Evolutionary conservation across 768 basidiomycete species (phyloP).

Genomic region (Phaffia australis): DNA sequence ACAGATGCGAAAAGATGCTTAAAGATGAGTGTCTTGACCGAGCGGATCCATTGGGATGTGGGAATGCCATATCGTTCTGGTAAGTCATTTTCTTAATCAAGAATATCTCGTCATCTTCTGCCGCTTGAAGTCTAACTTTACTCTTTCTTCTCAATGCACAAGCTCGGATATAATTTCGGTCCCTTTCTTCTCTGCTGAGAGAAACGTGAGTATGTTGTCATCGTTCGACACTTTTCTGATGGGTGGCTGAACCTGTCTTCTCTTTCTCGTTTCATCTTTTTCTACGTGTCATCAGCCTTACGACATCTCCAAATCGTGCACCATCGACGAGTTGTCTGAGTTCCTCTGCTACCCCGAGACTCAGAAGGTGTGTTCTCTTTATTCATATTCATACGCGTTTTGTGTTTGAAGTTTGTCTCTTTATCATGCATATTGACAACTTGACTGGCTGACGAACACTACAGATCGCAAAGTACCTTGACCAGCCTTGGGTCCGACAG

Average conservation of each 20-base stretch:
- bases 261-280: background rate
- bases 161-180: conserved; percentile 45
- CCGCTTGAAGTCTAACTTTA: background rate
- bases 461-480: conserved; percentile 53
- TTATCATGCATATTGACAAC: background rate
- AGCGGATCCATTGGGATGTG: conserved; percentile 58
- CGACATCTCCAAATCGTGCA: conserved; percentile 55
- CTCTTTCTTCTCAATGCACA: background rate
- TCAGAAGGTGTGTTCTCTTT: conserved; percentile 35
- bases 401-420: background rate
- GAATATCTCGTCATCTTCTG: background rate
- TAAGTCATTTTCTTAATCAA: background rate
- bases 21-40: conserved; percentile 52
- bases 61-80: conserved; percentile 59
- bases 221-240: conserved; percentile 27
- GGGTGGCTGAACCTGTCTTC: background rate
- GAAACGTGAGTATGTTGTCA: conserved; percentile 31
- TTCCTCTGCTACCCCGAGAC: conserved; percentile 54
- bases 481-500: conserved; percentile 47
- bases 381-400: conserved; percentile 33
- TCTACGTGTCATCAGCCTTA: conserved; percentile 49
- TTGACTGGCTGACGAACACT: conserved; percentile 39
- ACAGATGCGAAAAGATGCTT: conserved; percentile 54
- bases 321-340: conserved; percentile 42
- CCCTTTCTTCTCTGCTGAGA: conserved; percentile 40